Conservation (phyloP, 805 yeast species). For the Kodamaea kaohsiungensis region DNA sequence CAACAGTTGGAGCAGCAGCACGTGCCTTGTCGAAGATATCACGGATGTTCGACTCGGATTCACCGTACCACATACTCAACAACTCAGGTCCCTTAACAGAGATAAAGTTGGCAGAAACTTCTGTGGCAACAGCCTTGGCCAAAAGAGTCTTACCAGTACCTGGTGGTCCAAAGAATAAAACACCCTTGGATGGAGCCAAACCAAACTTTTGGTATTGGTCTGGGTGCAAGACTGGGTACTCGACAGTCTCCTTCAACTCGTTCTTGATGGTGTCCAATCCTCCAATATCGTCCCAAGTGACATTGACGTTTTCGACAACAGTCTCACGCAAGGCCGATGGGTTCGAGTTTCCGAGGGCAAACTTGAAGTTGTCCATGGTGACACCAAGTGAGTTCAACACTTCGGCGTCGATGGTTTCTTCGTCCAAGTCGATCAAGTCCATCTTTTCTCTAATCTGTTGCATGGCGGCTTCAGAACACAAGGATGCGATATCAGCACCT, state of each 20-base stretch:
- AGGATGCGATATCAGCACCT: conserved; percentile 97
- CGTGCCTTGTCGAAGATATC: conserved; percentile 98
- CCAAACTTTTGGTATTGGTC: conserved; percentile 99
- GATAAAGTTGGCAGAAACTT: conserved; percentile 96
- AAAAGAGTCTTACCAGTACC: conserved; percentile 99
- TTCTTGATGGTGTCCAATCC: conserved; percentile 95
- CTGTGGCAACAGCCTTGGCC: conserved; percentile 99
- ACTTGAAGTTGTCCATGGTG: conserved; percentile 98
- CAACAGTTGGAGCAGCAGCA: conserved; percentile 99
- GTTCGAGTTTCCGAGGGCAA: conserved; percentile 95
- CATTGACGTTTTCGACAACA: conserved; percentile 97
- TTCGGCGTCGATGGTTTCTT: conserved; percentile 97
- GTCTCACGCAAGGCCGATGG: conserved; percentile 99
- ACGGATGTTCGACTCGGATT: conserved; percentile 95
- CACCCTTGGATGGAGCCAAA: conserved; percentile 97
- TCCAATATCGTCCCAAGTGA: conserved; percentile 99
- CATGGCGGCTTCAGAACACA: conserved; percentile 99
- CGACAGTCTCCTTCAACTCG: conserved; percentile 98
- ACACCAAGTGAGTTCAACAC: conserved; percentile 94
- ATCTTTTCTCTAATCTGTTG: conserved; percentile 99
- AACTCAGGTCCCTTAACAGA: conserved; percentile 97
- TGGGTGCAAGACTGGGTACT: conserved; percentile 98
- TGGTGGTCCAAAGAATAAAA: conserved; percentile 98
- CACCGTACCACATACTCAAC: conserved; percentile 99
- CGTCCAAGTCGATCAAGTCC: conserved; percentile 95